phyloP scores from a whole-genome alignment of 345 rosid species.

The Rhodamnia rubescens region DNA sequence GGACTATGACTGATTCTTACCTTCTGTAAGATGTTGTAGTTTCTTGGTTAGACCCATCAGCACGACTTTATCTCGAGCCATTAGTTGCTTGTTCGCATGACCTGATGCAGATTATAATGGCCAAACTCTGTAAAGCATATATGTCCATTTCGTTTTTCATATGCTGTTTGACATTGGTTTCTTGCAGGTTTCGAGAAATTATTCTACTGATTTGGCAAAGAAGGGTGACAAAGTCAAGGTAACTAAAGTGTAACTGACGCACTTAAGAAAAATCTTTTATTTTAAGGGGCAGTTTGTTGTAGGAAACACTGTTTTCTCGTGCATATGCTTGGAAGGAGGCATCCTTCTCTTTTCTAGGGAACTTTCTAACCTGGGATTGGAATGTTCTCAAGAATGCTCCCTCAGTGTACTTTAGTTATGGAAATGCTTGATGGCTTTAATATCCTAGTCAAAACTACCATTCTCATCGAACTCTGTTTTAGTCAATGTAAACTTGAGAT shows the following conservation, averaged over 20 bases:
- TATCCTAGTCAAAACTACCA: background rate
- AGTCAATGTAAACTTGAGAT: background rate
- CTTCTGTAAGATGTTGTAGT: background rate
- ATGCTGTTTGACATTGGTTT: background rate
- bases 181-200: slow-evolving; percentile 44
- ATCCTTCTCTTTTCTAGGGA: background rate
- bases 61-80: background rate
- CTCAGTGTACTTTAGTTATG: background rate
- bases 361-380: background rate
- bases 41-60: background rate
- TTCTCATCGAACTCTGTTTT: background rate
- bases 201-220: slow-evolving; percentile 34
- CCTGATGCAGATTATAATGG: background rate
- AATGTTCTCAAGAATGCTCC: background rate
- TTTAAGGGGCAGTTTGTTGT: background rate
- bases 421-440: background rate
- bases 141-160: background rate
- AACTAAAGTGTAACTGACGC: background rate
- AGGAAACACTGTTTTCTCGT: background rate
- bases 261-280: background rate
- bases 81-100: background rate
- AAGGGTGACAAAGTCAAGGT: slow-evolving; percentile 62
- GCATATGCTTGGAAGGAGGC: background rate
- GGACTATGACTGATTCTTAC: background rate
- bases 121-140: background rate